Base-by-base conservation (phyloP, 345 rosid species). In the Arabidopsis suecica region DNA sequence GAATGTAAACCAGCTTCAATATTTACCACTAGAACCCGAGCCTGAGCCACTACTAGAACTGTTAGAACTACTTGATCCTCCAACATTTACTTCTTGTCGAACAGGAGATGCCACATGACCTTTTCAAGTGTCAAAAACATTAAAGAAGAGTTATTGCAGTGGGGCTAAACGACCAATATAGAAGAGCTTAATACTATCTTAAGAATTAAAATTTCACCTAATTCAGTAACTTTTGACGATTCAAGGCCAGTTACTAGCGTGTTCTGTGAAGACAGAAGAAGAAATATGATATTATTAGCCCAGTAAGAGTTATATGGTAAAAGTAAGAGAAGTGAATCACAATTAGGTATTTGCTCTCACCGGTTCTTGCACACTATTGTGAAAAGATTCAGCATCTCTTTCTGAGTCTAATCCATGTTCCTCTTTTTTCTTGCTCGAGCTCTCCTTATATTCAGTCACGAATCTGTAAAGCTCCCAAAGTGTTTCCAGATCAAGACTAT, bases 381-480 rank as follows among this genome's bases (percentile, higher is more conserved):
- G 84, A 45, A 51, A 78, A 45, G 79, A 81, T 81, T 81, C 84
- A 49, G 65, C 79, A 49, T 72, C 73, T 60, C 73, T 82, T 63
- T 82, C 81, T 51, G 70, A 65, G 38, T 80, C 65, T 42, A 76
- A 37, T 79, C 61, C 61, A 6, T 79, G 87, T 54, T 75, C 82
- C 28, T 84, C 82, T 61, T 76, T 79, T 81, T 53, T 72, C 83
- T 83, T 84, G 83, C 68, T 80, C 42, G 72, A 61, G 79, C 80
- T 75, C 44, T 74, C 88, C 65, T 78, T 83, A 68, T 87, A 82
- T 45, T 83, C 68, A 9, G 76, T 80, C 30, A 92, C 88, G 64
- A 84, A 85, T 51, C 83, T 80, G 78, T 86, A 82, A 62, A 95
- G 96, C 77, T 95, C 97, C 99, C 97, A 95, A 68, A 92, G 91